These are phyloP conservation scores for Flaveria trinervia DNA, from an alignment of 129 eudicot genomes.

Conservation along the genomic window DNA sequence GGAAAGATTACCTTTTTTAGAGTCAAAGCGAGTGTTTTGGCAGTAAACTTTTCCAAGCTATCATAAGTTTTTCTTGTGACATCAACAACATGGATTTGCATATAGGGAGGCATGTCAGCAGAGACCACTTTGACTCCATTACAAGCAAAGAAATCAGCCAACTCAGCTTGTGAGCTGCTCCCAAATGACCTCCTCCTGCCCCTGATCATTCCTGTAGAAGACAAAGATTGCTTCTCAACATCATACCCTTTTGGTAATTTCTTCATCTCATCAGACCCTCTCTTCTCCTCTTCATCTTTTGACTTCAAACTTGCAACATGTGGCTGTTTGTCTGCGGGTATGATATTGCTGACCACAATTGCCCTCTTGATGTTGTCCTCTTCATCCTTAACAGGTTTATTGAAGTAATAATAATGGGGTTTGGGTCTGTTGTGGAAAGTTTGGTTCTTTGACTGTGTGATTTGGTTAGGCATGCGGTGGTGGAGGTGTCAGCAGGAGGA, in stretches of 20 bases:
- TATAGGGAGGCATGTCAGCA: slow-evolving; percentile 92
- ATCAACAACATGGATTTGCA: slow-evolving; percentile 95
- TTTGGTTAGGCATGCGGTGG: slow-evolving; percentile 47
- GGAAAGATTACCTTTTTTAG: slow-evolving; percentile 69
- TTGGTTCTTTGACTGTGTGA: slow-evolving; percentile 42
- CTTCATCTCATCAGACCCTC: slow-evolving; percentile 32
- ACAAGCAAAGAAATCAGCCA: slow-evolving; percentile 68
- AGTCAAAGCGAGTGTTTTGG: slow-evolving; percentile 78
- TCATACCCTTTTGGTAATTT: slow-evolving; percentile 37
- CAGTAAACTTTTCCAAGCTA: slow-evolving; percentile 92
- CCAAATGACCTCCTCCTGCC: slow-evolving; percentile 71
- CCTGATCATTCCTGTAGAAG: slow-evolving; percentile 18
- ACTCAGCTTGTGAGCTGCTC: slow-evolving; percentile 62
- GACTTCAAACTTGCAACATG: slow-evolving; percentile 9
- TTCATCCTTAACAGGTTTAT: slow-evolving; percentile 28
- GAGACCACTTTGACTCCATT: slow-evolving; percentile 84
- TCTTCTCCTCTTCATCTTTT: slow-evolving; percentile 18
- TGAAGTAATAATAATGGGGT: slow-evolving; percentile 39
- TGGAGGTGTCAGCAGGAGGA: slow-evolving; percentile 24
- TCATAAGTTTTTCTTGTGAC: slow-evolving; percentile 82
- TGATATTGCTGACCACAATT: slow-evolving; percentile 30
- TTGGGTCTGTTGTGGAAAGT: slow-evolving; percentile 13
- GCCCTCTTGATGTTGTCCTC: slow-evolving; percentile 45
- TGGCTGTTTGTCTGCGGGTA: background rate
- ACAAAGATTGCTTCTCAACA: slow-evolving; percentile 37